Conservation (phyloP, 2,329 filamentous ascomycete genomes). For the Pezicula neosporulosa region DNA sequence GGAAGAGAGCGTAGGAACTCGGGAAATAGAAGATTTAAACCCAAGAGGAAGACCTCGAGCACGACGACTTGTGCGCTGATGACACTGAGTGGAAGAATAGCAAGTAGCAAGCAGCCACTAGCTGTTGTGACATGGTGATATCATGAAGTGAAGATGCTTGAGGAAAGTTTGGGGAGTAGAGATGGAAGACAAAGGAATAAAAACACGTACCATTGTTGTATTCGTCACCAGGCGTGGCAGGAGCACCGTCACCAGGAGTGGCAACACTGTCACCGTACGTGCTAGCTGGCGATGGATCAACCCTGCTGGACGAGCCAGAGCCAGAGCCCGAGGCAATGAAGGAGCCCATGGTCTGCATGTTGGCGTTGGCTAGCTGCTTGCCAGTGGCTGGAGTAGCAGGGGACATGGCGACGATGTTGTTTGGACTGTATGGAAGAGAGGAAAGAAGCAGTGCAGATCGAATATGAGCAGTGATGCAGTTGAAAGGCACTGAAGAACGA, state of each 20-base stretch:
- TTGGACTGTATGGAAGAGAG: not conserved
- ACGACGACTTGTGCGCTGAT: too few relatives aligned
- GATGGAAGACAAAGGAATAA: not conserved
- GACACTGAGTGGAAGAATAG: not conserved
- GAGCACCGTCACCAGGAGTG: slow-evolving; percentile 12
- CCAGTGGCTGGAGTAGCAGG: not conserved
- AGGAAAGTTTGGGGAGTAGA: not conserved
- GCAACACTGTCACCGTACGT: slow-evolving; percentile 19
- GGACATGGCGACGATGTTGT: not conserved
- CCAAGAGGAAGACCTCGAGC: too few relatives aligned
- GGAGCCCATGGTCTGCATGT: not conserved
- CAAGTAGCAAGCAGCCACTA: not conserved
- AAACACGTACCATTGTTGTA: slow-evolving; percentile 16
- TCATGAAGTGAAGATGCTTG: not conserved
- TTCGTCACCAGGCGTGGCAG: slow-evolving; percentile 8
- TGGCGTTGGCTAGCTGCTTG: not conserved
- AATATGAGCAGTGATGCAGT: not conserved
- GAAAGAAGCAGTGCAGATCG: not conserved
- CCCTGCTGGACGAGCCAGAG: slow-evolving; percentile 3
- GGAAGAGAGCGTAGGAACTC: too few relatives aligned
- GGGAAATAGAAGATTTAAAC: too few relatives aligned
- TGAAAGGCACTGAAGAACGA: too few relatives aligned
- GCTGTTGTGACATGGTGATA: not conserved
- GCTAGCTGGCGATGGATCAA: slow-evolving; percentile 21
- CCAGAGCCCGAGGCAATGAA: slow-evolving; percentile 1